Conservation (phyloP, 768 basidiomycete genomes). For the Boletus sp. region DNA sequence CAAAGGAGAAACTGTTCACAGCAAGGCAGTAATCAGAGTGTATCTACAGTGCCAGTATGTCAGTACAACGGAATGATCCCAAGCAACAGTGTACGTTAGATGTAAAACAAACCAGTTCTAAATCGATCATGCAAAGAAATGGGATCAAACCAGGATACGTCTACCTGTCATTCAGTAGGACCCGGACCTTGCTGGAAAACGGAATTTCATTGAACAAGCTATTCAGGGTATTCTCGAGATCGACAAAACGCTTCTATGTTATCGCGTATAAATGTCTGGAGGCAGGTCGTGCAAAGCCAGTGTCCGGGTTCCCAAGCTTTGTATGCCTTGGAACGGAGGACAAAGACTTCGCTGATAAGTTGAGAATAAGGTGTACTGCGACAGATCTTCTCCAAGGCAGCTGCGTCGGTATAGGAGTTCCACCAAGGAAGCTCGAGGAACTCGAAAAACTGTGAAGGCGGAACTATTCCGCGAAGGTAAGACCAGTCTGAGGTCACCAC, state of each 20-base stretch:
- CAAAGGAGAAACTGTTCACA: conserved; percentile 6
- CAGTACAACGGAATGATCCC: background rate
- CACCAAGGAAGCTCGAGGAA: conserved; percentile 18
- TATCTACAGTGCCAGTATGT: background rate
- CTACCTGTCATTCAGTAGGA: background rate
- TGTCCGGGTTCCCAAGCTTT: conserved; percentile 4
- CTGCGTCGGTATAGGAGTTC: conserved; percentile 4
- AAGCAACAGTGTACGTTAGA: background rate
- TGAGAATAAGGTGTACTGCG: conserved; percentile 4
- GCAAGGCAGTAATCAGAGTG: background rate
- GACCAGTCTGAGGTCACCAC: conserved; percentile 10
- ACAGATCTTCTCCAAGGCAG: conserved; percentile 5
- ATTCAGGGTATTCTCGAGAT: background rate
- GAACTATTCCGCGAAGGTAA: conserved; percentile 12
- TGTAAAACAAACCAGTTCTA: background rate
- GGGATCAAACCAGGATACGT: background rate
- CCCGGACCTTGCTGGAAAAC: background rate
- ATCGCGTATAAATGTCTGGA: conserved; percentile 4
- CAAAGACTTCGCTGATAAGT: conserved; percentile 5
- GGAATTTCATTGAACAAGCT: background rate
- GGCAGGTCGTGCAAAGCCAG: conserved; percentile 16
- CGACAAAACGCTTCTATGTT: conserved; percentile 8
- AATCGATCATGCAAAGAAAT: background rate
- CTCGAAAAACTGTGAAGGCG: conserved; percentile 13
- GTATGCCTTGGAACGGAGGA: conserved; percentile 4